phyloP scores from a whole-genome alignment of 805 yeast genomes.

The Candida pseudofarinosa region DNA sequence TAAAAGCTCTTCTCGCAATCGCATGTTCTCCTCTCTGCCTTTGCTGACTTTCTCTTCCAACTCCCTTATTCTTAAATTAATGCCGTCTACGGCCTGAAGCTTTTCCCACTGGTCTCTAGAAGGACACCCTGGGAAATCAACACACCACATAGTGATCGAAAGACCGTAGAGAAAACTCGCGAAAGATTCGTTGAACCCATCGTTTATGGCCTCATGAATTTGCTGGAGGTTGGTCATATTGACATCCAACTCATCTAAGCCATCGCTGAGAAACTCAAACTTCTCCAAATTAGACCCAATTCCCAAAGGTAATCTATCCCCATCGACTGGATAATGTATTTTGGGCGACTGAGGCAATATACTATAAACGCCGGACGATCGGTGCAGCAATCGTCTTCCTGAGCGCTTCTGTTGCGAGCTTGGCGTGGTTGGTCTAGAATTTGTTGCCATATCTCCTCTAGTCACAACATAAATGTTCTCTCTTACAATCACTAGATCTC shows the following conservation, averaged over 20 bases:
- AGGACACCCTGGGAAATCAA: slow-evolving; percentile 55
- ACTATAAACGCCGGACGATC: slow-evolving; percentile 34
- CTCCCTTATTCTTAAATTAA: slow-evolving; percentile 17
- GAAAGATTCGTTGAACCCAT: slow-evolving; percentile 70
- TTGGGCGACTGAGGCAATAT: slow-evolving; percentile 40
- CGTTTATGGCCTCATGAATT: slow-evolving; percentile 58
- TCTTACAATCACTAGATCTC: slow-evolving; percentile 7
- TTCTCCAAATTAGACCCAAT: slow-evolving; percentile 34
- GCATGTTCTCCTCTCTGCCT: slow-evolving; percentile 20
- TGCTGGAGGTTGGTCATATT: slow-evolving; percentile 54
- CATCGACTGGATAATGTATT: slow-evolving; percentile 41
- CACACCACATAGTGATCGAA: slow-evolving; percentile 84
- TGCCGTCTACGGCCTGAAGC: slow-evolving; percentile 18
- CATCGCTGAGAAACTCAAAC: slow-evolving; percentile 44
- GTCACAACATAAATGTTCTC: slow-evolving; percentile 4
- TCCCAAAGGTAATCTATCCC: slow-evolving; percentile 40
- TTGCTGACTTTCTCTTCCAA: slow-evolving; percentile 16
- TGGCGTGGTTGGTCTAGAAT: slow-evolving; percentile 22
- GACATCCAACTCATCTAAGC: slow-evolving; percentile 51
- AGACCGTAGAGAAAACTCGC: slow-evolving; percentile 75
- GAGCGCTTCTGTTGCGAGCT: slow-evolving; percentile 13
- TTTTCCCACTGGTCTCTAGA: slow-evolving; percentile 31
- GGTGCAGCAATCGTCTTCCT: slow-evolving; percentile 18
- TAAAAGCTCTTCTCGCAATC: slow-evolving; percentile 17
- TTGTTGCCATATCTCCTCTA: slow-evolving; percentile 7